phyloP scores from a whole-genome alignment of 805 yeast genomes.

The Monosporozyma servazzii region DNA sequence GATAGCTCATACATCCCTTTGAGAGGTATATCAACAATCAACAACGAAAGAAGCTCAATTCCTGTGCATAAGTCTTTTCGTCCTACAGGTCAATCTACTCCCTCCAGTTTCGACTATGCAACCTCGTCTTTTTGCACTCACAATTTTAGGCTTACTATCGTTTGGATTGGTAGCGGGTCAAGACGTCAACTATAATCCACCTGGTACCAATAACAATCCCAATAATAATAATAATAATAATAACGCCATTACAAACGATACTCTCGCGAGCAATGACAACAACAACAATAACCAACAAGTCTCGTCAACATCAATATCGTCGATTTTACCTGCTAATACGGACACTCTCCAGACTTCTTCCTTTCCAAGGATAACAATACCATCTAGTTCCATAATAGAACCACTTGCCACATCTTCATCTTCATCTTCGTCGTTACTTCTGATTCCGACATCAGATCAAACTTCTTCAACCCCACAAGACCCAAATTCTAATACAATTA shows the following conservation, averaged over 20 bases:
- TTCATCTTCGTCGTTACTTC: neutral
- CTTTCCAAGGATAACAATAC: neutral
- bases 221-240: neutral
- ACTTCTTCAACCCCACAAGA: conserved; percentile 2
- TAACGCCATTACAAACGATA: neutral
- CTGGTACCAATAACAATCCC: neutral
- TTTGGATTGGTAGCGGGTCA: neutral
- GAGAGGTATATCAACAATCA: no score
- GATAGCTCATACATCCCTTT: neutral
- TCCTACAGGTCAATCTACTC: neutral
- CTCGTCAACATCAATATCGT: neutral
- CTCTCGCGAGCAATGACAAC: no score
- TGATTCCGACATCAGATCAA: neutral
- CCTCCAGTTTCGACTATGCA: neutral
- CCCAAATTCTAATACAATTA: neutral
- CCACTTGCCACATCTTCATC: neutral
- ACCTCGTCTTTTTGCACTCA: neutral
- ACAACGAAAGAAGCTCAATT: neutral
- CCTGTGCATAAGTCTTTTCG: no score
- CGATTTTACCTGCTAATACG: neutral
- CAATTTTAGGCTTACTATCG: neutral
- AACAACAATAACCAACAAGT: neutral
- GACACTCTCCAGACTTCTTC: conserved; percentile 3
- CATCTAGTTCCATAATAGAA: neutral
- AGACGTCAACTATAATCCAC: neutral